A percentile compares a stretch with the other conserved stretches of the same genome.
phyloP scores from a whole-genome alignment of 495 filamentous ascomycete species.

The Aspergillus carlsbadensis region DNA sequence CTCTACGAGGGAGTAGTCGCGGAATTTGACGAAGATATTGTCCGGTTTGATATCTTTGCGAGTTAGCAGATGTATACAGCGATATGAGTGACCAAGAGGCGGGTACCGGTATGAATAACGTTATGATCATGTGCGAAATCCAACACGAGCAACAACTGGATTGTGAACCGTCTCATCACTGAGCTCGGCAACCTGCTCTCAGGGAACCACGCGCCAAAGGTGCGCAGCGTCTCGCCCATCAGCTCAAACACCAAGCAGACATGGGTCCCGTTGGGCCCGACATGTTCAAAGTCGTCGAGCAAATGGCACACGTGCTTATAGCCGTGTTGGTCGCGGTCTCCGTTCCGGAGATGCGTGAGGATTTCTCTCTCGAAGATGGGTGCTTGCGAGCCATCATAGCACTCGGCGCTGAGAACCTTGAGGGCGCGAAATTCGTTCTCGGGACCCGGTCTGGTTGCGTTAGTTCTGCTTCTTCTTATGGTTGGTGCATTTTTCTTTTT shows the following conservation, averaged over 20 bases:
- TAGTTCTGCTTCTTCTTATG: neutral
- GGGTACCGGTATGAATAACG: constrained; percentile 20
- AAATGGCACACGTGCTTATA: neutral
- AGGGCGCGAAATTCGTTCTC: neutral
- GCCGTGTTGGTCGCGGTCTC: neutral
- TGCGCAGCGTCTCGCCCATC: neutral
- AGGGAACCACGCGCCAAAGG: constrained; percentile 8
- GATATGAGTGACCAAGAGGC: no score
- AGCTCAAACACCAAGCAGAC: neutral
- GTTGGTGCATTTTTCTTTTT: neutral
- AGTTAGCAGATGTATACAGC: neutral
- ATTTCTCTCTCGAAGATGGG: constrained; percentile 4
- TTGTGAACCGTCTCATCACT: constrained; percentile 15
- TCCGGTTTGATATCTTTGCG: constrained; percentile 22
- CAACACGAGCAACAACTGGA: constrained; percentile 17
- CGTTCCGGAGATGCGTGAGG: neutral
- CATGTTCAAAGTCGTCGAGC: neutral
- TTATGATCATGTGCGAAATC: constrained; percentile 21
- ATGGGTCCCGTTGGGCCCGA: neutral
- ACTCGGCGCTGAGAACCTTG: neutral
- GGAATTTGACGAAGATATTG: constrained; percentile 24
- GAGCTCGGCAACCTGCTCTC: neutral
- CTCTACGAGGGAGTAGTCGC: neutral
- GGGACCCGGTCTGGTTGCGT: neutral
- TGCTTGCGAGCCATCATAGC: neutral